Evolutionary conservation across 2,329 filamentous ascomycete species (phyloP).

Genomic region (Fusarium transvaalense): DNA sequence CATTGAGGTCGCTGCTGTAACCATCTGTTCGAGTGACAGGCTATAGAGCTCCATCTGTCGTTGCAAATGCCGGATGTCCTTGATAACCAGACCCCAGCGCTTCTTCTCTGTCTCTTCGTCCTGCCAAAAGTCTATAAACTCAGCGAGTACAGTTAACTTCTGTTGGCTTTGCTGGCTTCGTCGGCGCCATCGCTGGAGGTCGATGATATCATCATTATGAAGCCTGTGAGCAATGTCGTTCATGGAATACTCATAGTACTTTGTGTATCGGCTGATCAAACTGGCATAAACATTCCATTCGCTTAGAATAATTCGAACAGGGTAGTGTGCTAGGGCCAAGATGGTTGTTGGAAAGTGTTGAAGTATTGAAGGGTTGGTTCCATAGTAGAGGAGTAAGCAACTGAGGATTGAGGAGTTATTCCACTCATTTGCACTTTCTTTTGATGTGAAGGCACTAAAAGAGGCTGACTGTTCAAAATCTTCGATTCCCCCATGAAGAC

Average conservation of each 20-base stretch:
- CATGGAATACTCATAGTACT: slow-evolving; percentile 1
- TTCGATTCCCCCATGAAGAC: no score
- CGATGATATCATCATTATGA: background rate
- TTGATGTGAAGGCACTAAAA: no score
- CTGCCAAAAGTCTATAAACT: accelerated
- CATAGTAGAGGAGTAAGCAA: background rate
- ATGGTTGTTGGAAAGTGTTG: accelerated
- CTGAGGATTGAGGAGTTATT: background rate
- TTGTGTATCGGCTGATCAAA: background rate
- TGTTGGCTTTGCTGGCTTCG: background rate
- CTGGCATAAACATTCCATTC: slow-evolving; percentile 3
- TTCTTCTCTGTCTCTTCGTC: accelerated
- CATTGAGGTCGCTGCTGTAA: background rate
- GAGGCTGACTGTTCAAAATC: no score
- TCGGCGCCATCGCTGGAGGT: background rate
- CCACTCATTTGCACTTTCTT: no score
- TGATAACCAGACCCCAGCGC: accelerated
- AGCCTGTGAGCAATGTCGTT: background rate
- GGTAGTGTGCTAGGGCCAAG: background rate
- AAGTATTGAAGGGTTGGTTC: no score
- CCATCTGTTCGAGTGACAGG: background rate
- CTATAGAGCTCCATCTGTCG: background rate
- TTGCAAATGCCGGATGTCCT: background rate
- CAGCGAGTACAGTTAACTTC: accelerated
- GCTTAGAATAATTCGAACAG: accelerated